Conservation (phyloP, 371 early-diverging fungal species). For the Dichotomocladium elegans region DNA sequence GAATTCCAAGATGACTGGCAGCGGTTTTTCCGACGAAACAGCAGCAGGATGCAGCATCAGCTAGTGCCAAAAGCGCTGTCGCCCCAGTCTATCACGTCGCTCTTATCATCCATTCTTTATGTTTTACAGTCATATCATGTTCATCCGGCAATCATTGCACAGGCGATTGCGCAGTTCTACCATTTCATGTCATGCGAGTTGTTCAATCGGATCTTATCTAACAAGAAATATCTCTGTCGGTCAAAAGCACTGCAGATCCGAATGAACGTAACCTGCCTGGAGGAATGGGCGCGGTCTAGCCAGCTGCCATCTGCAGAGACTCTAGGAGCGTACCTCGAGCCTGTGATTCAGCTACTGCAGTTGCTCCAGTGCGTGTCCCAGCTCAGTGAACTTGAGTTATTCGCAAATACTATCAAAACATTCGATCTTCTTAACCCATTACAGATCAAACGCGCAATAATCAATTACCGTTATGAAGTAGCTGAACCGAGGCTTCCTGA, state of each 20-base stretch:
- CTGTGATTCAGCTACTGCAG: constrained; percentile 78
- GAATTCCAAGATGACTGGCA: constrained; percentile 64
- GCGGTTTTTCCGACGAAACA: constrained; percentile 32
- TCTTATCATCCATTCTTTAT: constrained; percentile 58
- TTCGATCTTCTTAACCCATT: constrained; percentile 64
- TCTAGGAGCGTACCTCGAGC: constrained; percentile 42
- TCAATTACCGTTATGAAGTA: constrained; percentile 83
- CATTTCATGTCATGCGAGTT: constrained; percentile 71
- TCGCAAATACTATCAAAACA: constrained; percentile 66
- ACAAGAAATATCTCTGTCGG: constrained; percentile 71
- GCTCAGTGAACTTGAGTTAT: constrained; percentile 60
- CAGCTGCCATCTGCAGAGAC: constrained; percentile 35
- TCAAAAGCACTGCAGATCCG: constrained; percentile 81
- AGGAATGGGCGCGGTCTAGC: constrained; percentile 76
- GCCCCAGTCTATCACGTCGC: constrained; percentile 60
- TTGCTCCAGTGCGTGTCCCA: constrained; percentile 79
- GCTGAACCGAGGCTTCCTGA: constrained; percentile 66
- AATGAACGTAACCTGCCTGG: constrained; percentile 74
- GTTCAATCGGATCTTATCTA: constrained; percentile 79
- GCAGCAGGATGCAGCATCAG: constrained; percentile 5
- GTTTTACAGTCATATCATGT: constrained; percentile 60
- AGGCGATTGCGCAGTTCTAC: constrained; percentile 69
- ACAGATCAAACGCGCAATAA: constrained; percentile 69
- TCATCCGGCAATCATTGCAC: constrained; percentile 68
- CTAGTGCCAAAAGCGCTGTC: constrained; percentile 18